Conservation (phyloP, 805 yeast genomes). For the Candida nemodendra region DNA sequence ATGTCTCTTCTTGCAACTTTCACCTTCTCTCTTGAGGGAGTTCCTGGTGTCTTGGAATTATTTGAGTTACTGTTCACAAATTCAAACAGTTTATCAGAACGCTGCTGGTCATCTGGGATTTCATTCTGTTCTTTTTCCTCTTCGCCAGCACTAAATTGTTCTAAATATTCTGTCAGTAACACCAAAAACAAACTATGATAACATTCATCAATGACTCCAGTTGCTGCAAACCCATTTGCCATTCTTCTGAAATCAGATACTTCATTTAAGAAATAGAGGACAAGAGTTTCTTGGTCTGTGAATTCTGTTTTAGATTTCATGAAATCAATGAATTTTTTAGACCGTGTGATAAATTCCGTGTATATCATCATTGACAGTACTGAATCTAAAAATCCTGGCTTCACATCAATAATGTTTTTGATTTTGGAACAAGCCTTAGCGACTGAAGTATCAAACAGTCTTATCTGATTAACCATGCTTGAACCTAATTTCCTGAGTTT, state of each 20-base stretch:
- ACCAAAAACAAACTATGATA: slow-evolving; percentile 59
- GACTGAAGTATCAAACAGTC: slow-evolving; percentile 67
- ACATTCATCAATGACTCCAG: slow-evolving; percentile 72
- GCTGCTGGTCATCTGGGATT: not conserved
- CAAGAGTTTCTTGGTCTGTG: slow-evolving; percentile 37
- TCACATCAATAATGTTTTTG: slow-evolving; percentile 43
- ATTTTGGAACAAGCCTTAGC: slow-evolving; percentile 50
- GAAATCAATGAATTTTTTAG: slow-evolving; percentile 33
- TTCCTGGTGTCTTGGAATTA: slow-evolving; percentile 13
- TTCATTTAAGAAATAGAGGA: slow-evolving; percentile 47
- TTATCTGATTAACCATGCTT: slow-evolving; percentile 64
- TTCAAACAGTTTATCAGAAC: slow-evolving; percentile 8
- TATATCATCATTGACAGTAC: slow-evolving; percentile 45
- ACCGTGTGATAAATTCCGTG: slow-evolving; percentile 40
- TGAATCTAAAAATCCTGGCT: slow-evolving; percentile 49
- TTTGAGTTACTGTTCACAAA: slow-evolving; percentile 5
- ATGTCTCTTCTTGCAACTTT: slow-evolving; percentile 51
- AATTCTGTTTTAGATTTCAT: slow-evolving; percentile 30
- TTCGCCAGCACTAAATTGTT: slow-evolving; percentile 1
- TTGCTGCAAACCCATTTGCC: slow-evolving; percentile 80
- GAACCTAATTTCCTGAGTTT: slow-evolving; percentile 77
- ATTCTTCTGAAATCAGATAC: slow-evolving; percentile 61
- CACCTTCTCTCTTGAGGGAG: slow-evolving; percentile 34
- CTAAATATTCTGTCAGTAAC: slow-evolving; percentile 35
- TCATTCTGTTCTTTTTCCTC: slow-evolving; percentile 1